phyloP scores from a whole-genome alignment of 2,329 filamentous ascomycete genomes.

The Immersiporthe knoxdaviesiana region DNA sequence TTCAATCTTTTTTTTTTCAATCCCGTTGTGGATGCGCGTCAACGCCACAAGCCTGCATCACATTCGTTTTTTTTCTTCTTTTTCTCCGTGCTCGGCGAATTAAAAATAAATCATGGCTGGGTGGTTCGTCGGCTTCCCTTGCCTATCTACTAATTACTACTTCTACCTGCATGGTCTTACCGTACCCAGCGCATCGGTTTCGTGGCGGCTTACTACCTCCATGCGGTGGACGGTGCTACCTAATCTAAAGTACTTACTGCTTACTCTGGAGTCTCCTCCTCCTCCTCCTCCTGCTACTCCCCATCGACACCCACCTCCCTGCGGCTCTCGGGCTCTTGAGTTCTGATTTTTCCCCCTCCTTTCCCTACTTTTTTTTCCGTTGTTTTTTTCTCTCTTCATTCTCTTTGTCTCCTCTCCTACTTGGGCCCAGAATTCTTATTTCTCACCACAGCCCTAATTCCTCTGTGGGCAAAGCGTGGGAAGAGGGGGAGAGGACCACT shows the following conservation, averaged over 20 bases:
- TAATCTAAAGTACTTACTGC: not conserved
- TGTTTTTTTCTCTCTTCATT: not conserved
- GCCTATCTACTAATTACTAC: not conserved
- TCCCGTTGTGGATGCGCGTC: not conserved
- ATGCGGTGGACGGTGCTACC: not conserved
- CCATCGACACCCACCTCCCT: not conserved
- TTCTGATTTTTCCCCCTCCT: not conserved
- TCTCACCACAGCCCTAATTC: not conserved
- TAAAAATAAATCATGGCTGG: not conserved
- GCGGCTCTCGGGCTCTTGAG: not conserved
- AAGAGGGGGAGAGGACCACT: not conserved
- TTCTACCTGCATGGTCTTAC: not conserved
- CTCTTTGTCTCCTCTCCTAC: too few species aligned
- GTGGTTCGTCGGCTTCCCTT: not conserved
- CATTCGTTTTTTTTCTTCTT: not conserved
- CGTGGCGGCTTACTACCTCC: conserved; percentile 5
- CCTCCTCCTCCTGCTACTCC: not conserved
- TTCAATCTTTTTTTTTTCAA: too few species aligned
- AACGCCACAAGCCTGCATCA: not conserved
- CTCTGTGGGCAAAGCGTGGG: not conserved
- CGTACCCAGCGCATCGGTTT: conserved; percentile 2
- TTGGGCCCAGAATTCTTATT: not conserved
- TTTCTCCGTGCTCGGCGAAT: not conserved
- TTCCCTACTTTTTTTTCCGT: not conserved
- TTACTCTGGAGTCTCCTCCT: not conserved